Base-by-base conservation (phyloP, 176 grass and related monocot species). In the Musa itinerans region DNA sequence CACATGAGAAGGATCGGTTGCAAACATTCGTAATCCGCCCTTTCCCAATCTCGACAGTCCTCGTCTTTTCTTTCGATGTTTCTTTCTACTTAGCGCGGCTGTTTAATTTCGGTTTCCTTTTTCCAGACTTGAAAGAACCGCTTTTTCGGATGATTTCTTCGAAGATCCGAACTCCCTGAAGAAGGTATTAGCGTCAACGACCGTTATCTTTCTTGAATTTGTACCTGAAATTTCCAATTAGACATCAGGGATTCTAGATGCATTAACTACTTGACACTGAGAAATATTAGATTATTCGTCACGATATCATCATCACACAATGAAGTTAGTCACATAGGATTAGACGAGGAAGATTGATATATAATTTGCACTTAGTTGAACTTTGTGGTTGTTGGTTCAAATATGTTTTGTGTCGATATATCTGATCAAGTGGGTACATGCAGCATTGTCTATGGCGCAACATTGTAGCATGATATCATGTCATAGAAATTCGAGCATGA, bases 151-250 rank as follows among this genome's bases (percentile, higher is more conserved):
- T 78, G 52, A 81, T 26, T 94, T 94, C 78, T 93, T 99, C 52
- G 90, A 99, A 81, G 90, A 99, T 53, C 95, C 95, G 5, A 90
- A 86, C 76, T 99, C 88, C 34, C 79, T 99, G 70, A 86, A 87
- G n/a, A 99, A 99, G 95, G 93, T 93, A 52, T 17, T 14, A 11
- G 49, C 59, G 74, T 62, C 16, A 54, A 62, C 1, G 15, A 15
- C n/a, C 20, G 19, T 4, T 11, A 22, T 12, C 1, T n/a, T 54
- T 61, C 58, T 22, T 29, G 34, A 73, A 72, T 51, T 63, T 78
- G 43, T 54, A 0, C 1, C 24, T 69, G 50, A 20, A 64, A 55
- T 68, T 50, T 50, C 34, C 34, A 43, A 4, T 78, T 23, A 52
- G 24, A 29, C 16, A 43, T 17, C n/a, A 48, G 29, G 23, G 43